Conservation (phyloP, 495 filamentous ascomycete genomes). For the Paragyromitra xinjiangensis region DNA sequence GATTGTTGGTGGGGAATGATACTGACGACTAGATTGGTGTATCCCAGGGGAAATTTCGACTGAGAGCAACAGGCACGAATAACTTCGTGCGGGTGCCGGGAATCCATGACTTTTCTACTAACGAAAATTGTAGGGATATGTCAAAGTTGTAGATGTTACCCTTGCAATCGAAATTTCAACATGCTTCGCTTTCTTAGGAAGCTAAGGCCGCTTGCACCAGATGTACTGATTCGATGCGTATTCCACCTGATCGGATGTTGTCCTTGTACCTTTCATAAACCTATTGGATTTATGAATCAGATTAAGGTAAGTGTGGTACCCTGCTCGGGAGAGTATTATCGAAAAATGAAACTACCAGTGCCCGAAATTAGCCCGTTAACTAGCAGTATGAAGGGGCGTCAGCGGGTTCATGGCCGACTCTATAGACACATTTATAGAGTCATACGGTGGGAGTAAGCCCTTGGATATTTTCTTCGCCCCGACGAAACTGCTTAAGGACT, state of each 20-base stretch:
- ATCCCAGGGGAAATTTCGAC: background rate
- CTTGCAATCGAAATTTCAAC: background rate
- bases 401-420: constrained; percentile 6
- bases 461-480: no score
- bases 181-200: constrained; percentile 8
- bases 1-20: background rate
- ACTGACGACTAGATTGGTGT: constrained; percentile 7
- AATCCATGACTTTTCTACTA: background rate
- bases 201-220: background rate
- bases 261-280: constrained; percentile 5
- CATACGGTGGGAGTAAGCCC: no score
- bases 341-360: constrained; percentile 6
- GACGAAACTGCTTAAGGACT: no score
- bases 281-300: background rate
- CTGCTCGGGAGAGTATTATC: background rate
- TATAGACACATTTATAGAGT: no score
- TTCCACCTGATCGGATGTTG: background rate
- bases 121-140: background rate
- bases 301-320: no score
- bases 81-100: background rate
- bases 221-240: constrained; percentile 8
- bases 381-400: background rate
- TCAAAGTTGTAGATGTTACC: background rate
- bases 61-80: constrained; percentile 9
- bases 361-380: background rate